phyloP scores from a whole-genome alignment of 768 basidiomycete species.

The Austroboletus eburneus region DNA sequence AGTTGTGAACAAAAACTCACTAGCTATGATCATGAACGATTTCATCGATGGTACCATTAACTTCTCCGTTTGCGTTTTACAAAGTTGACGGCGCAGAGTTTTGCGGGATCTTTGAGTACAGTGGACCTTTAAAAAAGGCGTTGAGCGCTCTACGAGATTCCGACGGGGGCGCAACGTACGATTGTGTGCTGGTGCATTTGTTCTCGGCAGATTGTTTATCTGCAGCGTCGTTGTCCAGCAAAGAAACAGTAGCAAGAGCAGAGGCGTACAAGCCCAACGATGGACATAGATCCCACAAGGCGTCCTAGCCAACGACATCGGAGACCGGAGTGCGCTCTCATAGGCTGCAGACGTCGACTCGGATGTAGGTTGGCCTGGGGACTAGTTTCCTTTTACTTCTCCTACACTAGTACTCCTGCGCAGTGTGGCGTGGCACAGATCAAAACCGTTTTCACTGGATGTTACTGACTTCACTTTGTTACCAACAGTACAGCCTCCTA shows the following conservation, averaged over 20 bases:
- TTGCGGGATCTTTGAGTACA: conserved; percentile 92
- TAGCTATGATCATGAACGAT: conserved; percentile 99
- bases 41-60: conserved; percentile 97
- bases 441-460: too few relatives aligned
- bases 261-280: too few relatives aligned
- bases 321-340: too few relatives aligned
- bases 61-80: conserved; percentile 98
- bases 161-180: conserved; percentile 47
- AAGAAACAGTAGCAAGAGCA: not conserved
- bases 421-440: too few relatives aligned
- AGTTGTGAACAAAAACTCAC: conserved; percentile 43
- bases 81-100: conserved; percentile 91
- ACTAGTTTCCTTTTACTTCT: too few relatives aligned
- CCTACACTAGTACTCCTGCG: too few relatives aligned
- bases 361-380: too few relatives aligned
- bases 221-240: conserved; percentile 24
- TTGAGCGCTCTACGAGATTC: not conserved
- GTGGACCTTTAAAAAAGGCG: conserved; percentile 78
- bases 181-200: conserved; percentile 91
- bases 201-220: conserved; percentile 85
- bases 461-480: too few relatives aligned
- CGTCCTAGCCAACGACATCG: too few relatives aligned
- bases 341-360: too few relatives aligned
- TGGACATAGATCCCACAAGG: too few relatives aligned
- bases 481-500: too few relatives aligned